Percentiles rank a stretch among this genome's conserved stretches.
Conservation (phyloP, 352 stramenopile genomes). For the Phytophthora pini region DNA sequence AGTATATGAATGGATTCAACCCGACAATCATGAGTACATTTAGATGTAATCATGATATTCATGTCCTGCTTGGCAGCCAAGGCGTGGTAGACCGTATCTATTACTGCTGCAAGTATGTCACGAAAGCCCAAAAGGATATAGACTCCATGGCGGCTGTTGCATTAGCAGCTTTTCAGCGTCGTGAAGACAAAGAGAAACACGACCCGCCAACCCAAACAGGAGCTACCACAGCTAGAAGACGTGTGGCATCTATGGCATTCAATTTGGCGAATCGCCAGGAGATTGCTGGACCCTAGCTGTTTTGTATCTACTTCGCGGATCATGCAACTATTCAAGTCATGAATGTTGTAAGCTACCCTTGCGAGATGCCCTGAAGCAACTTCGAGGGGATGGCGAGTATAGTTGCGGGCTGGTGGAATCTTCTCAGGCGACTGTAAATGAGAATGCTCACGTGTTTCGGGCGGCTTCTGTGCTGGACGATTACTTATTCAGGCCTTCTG, state of each 20-base stretch:
- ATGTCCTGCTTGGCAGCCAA: background rate
- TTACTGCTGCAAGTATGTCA: constrained; percentile 6
- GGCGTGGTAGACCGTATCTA: constrained; percentile 1
- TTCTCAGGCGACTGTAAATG: too few relatives aligned
- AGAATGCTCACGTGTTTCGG: too few relatives aligned
- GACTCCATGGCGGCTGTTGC: constrained; percentile 3
- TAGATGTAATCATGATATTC: background rate
- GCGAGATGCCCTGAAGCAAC: background rate
- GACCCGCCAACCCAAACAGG: too few relatives aligned
- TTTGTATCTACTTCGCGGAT: background rate
- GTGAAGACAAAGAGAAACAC: background rate
- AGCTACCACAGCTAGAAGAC: background rate
- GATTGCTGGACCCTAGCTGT: background rate
- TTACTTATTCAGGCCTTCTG: too few relatives aligned
- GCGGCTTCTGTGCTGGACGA: too few relatives aligned
- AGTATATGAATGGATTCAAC: constrained; percentile 5
- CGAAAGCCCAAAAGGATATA: constrained; percentile 1
- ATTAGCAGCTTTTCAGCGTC: background rate
- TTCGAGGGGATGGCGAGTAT: background rate
- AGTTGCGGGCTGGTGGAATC: too few relatives aligned
- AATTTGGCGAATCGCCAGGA: background rate
- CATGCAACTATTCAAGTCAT: constrained; percentile 1
- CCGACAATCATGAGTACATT: background rate
- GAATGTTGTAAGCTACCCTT: background rate
- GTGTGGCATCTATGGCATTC: constrained; percentile 4